phyloP scores from a whole-genome alignment of 2,329 filamentous ascomycete species.

The Dothideomycetidae sp. region DNA sequence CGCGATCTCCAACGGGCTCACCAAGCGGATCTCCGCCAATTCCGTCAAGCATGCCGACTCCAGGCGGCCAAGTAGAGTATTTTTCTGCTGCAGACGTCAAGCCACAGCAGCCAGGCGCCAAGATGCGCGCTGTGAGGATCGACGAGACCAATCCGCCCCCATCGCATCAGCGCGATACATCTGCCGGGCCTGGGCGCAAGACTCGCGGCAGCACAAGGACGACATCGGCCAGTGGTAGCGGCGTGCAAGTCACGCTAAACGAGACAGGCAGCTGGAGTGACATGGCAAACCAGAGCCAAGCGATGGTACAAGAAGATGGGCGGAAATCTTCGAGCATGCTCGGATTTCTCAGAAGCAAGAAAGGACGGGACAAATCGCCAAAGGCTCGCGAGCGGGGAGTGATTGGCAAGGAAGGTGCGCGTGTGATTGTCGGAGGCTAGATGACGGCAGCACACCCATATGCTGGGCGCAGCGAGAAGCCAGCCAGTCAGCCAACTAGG shows the following conservation, averaged over 20 bases:
- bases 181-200: constrained; percentile 24
- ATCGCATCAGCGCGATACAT: constrained; percentile 16
- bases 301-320: constrained; percentile 44
- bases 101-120: constrained; percentile 6
- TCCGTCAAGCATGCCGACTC: constrained; percentile 14
- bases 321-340: constrained; percentile 58
- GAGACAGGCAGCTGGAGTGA: constrained; percentile 85
- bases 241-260: constrained; percentile 81
- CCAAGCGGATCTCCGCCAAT: constrained; percentile 35
- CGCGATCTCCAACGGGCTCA: constrained; percentile 32
- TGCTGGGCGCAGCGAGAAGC: too few relatives aligned
- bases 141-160: constrained; percentile 15
- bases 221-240: constrained; percentile 57
- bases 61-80: constrained; percentile 14
- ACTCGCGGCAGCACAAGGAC: constrained; percentile 52
- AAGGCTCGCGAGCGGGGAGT: constrained; percentile 76
- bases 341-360: constrained; percentile 78
- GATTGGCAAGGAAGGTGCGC: constrained; percentile 83
- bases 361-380: constrained; percentile 76
- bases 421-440: constrained; percentile 37
- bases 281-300: constrained; percentile 69
- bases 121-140: constrained; percentile 18
- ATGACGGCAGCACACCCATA: too few relatives aligned
- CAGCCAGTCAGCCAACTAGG: too few relatives aligned
- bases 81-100: constrained; percentile 13